These are phyloP conservation scores for Ceratobasidium sp. DNA, from an alignment of 1,284 basidiomycete genomes.

Conservation along the genomic window DNA sequence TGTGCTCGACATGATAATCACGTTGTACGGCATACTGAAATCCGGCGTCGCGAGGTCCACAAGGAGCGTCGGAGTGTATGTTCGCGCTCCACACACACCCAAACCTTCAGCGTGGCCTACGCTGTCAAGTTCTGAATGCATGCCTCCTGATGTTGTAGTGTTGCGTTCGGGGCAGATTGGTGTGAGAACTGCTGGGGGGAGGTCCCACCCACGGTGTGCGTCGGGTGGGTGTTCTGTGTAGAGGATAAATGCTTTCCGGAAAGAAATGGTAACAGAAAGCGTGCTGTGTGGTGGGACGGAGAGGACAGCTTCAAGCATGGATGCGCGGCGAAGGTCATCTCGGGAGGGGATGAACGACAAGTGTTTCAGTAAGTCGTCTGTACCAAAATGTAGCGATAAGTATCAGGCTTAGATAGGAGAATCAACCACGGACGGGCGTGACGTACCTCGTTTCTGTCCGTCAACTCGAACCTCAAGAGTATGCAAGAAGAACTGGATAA, in stretches of 20 bases:
- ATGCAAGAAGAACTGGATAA: slow-evolving; percentile 89
- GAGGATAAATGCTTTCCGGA: slow-evolving; percentile 87
- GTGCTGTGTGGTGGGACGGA: slow-evolving; percentile 76
- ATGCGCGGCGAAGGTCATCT: slow-evolving; percentile 75
- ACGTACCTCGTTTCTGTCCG: slow-evolving; percentile 50
- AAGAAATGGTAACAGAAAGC: slow-evolving; percentile 77
- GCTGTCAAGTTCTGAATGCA: neutral
- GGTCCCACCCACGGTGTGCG: slow-evolving; percentile 93
- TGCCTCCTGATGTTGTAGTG: neutral
- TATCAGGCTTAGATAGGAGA: slow-evolving; percentile 1
- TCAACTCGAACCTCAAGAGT: slow-evolving; percentile 70
- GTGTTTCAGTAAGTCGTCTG: slow-evolving; percentile 71
- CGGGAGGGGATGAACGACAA: slow-evolving; percentile 77
- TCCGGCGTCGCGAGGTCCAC: slow-evolving; percentile 96
- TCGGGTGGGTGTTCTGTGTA: slow-evolving; percentile 98
- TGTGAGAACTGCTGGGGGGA: slow-evolving; percentile 79
- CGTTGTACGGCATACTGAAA: slow-evolving; percentile 99
- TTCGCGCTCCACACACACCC: slow-evolving; percentile 56
- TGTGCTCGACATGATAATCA: slow-evolving; percentile 95
- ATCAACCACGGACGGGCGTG: neutral
- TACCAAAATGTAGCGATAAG: slow-evolving; percentile 46
- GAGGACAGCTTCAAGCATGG: slow-evolving; percentile 80
- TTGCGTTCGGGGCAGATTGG: slow-evolving; percentile 17
- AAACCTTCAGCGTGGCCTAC: slow-evolving; percentile 5
- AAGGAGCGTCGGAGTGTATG: slow-evolving; percentile 86